Evolutionary conservation across 2,329 filamentous ascomycete species (phyloP), one percentile per base, ranked within the genome.

Genomic region (Aspergillus ochraceoroseus): DNA sequence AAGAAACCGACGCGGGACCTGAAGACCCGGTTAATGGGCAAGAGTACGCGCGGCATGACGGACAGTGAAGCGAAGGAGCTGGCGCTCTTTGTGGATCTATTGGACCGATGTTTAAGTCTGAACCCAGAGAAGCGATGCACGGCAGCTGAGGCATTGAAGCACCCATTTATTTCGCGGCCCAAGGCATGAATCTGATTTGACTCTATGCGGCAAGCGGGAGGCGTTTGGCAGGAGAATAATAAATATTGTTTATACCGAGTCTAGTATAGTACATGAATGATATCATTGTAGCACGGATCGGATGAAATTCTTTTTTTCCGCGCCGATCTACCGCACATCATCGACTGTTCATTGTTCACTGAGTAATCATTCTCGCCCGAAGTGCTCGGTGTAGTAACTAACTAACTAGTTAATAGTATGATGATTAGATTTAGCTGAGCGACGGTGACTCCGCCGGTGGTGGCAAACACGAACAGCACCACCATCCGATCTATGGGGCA

Each of bases 51-150:
- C 41, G 83, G 81, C 36, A 82, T 94, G 73, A 79, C 73, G 34
- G 83, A 89, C 47, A 71, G 72, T 7, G 87, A 92, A 62, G 71
- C 77, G 26, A 84, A 82, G 62, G 87, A 95, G 55, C 70, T 95
- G 47, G 82, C 83, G 44, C 74, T 83, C 38, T 95, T 98, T 64
- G 75, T 87, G 52, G 89, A 96, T 64, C 70, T 98, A 33, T 69
- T 98, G 42, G 89, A 95, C 58, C 83, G 85, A 40, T 96, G 89
- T 61, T 72, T 98, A 49, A 80, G 83, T 43, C 75, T 96, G 49
- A 95, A 96, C 59, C 87, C 90, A 1, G 89, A 95, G 62, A 94
- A 94, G 72, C 79, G 92, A 48, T 85, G 92, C 56, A 90, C 85
- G 32, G 86, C 92, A 0, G 72, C 76, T 9, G 89, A 96, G 57